phyloP scores from a whole-genome alignment of 345 rosid species.

The Lepidium didymum region DNA sequence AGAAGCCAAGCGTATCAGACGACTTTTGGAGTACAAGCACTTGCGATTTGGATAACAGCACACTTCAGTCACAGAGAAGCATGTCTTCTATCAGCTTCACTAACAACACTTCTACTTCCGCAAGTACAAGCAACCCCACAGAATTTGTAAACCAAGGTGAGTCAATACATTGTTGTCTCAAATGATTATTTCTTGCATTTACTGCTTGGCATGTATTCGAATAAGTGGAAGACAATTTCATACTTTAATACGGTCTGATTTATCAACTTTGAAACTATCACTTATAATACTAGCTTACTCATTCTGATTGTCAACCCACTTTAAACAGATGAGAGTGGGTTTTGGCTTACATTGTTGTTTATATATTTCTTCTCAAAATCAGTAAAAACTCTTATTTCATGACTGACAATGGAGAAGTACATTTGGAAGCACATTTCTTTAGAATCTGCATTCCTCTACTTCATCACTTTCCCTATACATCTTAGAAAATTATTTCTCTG shows the following conservation, averaged over 20 bases:
- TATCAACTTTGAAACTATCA: not conserved
- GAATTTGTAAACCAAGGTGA: constrained; percentile 75
- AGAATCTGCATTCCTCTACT: no score
- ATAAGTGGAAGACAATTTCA: not conserved
- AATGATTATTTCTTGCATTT: not conserved
- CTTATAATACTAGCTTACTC: not conserved
- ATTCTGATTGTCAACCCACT: not conserved
- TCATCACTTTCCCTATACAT: not conserved
- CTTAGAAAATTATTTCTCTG: not conserved
- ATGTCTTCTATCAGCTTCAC: constrained; percentile 50
- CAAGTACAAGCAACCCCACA: constrained; percentile 45
- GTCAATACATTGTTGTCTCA: constrained; percentile 21
- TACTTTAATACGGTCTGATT: not conserved
- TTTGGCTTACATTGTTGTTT: not conserved
- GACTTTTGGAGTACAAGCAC: constrained; percentile 60
- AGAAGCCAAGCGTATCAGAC: constrained; percentile 39
- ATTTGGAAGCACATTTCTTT: not conserved
- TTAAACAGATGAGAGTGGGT: not conserved
- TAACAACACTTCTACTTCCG: constrained; percentile 20
- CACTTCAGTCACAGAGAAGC: constrained; percentile 53
- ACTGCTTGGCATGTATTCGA: not conserved
- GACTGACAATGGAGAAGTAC: not conserved
- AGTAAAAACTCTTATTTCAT: not conserved
- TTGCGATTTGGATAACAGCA: constrained; percentile 53
- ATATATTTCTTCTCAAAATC: not conserved